phyloP scores from a whole-genome alignment of 768 basidiomycete species.

The Hemileccinum rubropunctum region DNA sequence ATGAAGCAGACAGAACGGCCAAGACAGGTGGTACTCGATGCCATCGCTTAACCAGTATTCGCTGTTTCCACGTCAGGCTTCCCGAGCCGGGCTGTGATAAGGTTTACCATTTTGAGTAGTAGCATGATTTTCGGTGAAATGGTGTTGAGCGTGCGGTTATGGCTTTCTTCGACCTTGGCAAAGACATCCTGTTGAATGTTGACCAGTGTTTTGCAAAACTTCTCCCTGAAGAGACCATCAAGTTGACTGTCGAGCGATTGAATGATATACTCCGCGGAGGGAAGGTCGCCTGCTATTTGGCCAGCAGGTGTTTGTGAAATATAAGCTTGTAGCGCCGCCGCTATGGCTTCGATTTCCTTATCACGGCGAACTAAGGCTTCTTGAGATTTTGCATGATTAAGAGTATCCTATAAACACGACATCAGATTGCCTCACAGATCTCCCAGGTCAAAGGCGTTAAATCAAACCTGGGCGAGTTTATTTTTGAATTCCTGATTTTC shows the following conservation, averaged over 20 bases:
- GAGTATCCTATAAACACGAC: conserved; percentile 9
- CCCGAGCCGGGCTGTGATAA: conserved; percentile 26
- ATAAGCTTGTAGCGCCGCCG: conserved; percentile 30
- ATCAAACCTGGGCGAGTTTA: conserved; percentile 26
- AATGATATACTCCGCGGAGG: conserved; percentile 30
- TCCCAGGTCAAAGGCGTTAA: neutral
- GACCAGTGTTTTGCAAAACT: conserved; percentile 17
- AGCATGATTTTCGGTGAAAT: conserved; percentile 27
- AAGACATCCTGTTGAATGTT: conserved; percentile 26
- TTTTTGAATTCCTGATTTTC: conserved; percentile 29
- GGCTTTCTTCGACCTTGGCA: conserved; percentile 19
- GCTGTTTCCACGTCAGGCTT: conserved; percentile 14
- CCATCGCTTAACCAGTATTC: conserved; percentile 3
- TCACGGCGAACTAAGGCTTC: conserved; percentile 17
- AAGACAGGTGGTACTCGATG: neutral
- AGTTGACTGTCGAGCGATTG: conserved; percentile 25
- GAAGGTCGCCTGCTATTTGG: conserved; percentile 14
- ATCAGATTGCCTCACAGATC: conserved; percentile 1
- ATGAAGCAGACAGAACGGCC: neutral
- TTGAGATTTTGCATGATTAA: conserved; percentile 11
- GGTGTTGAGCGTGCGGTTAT: conserved; percentile 20
- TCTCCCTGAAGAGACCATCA: conserved; percentile 24
- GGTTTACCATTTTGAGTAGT: conserved; percentile 30
- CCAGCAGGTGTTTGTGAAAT: conserved; percentile 26
- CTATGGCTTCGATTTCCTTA: conserved; percentile 30